A percentile compares a stretch with the other conserved stretches of the same genome.
phyloP scores from a whole-genome alignment of 192 early-diverging fungal genomes.

The Podila minutissima region DNA sequence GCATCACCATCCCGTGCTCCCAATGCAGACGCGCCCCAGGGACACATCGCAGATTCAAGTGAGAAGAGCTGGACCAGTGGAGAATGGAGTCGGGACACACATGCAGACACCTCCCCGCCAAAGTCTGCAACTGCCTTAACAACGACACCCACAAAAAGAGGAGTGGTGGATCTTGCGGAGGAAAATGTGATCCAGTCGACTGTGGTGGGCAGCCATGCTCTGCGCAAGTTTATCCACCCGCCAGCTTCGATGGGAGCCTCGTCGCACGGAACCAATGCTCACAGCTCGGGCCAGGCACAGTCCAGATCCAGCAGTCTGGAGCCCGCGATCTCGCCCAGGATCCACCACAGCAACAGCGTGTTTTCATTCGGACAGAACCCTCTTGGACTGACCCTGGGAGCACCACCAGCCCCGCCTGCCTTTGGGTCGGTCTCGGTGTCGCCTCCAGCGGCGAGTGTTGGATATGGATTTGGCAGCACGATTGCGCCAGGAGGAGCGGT shows the following conservation, averaged over 20 bases:
- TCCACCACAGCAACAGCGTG: not conserved
- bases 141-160: not conserved
- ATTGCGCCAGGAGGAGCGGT: conserved; percentile 7
- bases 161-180: conserved; percentile 35
- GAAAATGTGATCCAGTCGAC: conserved; percentile 36
- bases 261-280: not conserved
- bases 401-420: not conserved
- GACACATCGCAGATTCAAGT: too few relatives aligned
- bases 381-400: not conserved
- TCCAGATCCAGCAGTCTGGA: conserved; percentile 21
- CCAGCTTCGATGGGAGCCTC: conserved; percentile 1
- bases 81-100: not conserved
- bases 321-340: not conserved
- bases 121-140: not conserved
- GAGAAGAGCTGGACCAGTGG: not conserved
- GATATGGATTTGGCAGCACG: conserved; percentile 32
- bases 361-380: conserved; percentile 33
- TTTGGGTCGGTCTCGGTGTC: not conserved
- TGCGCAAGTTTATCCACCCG: conserved; percentile 26
- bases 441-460: conserved; percentile 17
- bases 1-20: too few relatives aligned
- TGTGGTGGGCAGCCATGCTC: conserved; percentile 35
- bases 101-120: not conserved
- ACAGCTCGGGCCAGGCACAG: not conserved
- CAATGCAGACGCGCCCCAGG: too few relatives aligned